phyloP scores from a whole-genome alignment of 768 basidiomycete genomes.

The Macrolepiota albuminosa region DNA sequence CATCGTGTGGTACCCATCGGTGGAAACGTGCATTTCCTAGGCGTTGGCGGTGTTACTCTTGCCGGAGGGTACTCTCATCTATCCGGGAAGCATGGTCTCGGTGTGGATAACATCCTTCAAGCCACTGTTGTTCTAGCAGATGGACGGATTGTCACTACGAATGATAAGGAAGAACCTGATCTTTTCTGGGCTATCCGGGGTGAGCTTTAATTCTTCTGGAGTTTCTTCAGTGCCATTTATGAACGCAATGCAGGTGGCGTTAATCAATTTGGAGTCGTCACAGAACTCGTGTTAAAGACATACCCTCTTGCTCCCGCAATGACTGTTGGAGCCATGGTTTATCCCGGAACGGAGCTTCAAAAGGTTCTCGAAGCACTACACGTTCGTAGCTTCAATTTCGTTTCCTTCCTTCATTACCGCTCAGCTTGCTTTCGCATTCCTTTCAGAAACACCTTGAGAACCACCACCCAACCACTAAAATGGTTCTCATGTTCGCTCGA shows the following conservation, averaged over 20 bases:
- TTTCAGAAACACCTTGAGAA: background rate
- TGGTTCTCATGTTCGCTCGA: background rate
- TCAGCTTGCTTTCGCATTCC: background rate
- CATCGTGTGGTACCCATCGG: slow-evolving; percentile 12
- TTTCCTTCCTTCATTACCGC: background rate
- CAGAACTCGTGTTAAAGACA: slow-evolving; percentile 16
- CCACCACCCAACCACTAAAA: background rate
- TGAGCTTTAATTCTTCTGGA: background rate
- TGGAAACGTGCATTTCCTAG: slow-evolving; percentile 11
- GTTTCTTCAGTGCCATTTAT: background rate
- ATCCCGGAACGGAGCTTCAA: slow-evolving; percentile 11
- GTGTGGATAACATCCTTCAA: slow-evolving; percentile 17
- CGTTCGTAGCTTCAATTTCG: slow-evolving; percentile 1
- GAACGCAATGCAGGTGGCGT: slow-evolving; percentile 11
- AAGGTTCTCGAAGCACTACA: slow-evolving; percentile 8
- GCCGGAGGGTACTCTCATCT: slow-evolving; percentile 12
- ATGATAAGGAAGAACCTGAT: slow-evolving; percentile 17
- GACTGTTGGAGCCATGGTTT: slow-evolving; percentile 10
- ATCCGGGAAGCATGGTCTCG: slow-evolving; percentile 5
- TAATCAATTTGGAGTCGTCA: slow-evolving; percentile 20
- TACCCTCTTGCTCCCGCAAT: slow-evolving; percentile 5
- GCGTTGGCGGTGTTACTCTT: slow-evolving; percentile 10
- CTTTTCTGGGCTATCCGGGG: slow-evolving; percentile 24
- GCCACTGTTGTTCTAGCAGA: slow-evolving; percentile 18
- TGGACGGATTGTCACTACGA: slow-evolving; percentile 14